Conservation (phyloP, 176 grass and related monocot species). For the maize (Zea mays) region Zm-B73-REFERENCE-NAM-5.0 NC_050100.1:40759501-40760000, state of each 20-base stretch:
- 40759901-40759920: too few species aligned
- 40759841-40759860: constrained; percentile 30
- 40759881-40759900: too few species aligned
- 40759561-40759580: constrained; percentile 56
- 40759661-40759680: constrained; percentile 23
- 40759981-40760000: constrained; percentile 30
- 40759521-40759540: constrained; percentile 60
- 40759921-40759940: constrained; percentile 35
- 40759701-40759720: constrained; percentile 51
- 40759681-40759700: constrained; percentile 24
- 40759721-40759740: constrained; percentile 56
- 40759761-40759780: constrained; percentile 52
- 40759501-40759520: constrained; percentile 34
- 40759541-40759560: constrained; percentile 41
- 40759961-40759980: constrained; percentile 44
- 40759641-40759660: constrained; percentile 49
- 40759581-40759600: constrained; percentile 52
- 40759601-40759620: constrained; percentile 33
- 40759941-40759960: constrained; percentile 35
- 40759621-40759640: constrained; percentile 50
- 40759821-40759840: constrained; percentile 47
- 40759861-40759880: too few species aligned
- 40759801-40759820: constrained; percentile 43
- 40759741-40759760: constrained; percentile 39
- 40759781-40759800: constrained; percentile 59